phyloP scores from a whole-genome alignment of 805 yeast species.

The Saturnispora quitensis region DNA sequence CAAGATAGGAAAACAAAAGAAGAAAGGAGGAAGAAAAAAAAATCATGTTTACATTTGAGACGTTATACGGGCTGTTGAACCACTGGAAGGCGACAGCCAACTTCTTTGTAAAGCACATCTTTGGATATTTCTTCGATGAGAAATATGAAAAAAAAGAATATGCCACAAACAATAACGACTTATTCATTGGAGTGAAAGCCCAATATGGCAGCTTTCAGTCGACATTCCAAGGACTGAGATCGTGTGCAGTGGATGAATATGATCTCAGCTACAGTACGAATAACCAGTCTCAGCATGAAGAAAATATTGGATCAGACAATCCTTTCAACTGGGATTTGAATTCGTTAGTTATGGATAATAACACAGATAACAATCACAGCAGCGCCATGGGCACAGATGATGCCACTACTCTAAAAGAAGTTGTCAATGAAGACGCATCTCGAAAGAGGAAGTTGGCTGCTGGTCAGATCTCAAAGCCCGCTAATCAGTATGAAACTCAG shows the following conservation, averaged over 20 bases:
- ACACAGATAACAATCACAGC: background rate
- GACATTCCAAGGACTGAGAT: slow-evolving; percentile 3
- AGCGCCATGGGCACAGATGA: background rate
- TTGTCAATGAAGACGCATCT: background rate
- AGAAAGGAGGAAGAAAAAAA: background rate
- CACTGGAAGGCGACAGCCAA: background rate
- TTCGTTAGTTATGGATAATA: slow-evolving; percentile 12
- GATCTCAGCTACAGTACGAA: slow-evolving; percentile 21
- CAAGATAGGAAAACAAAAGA: too few species aligned
- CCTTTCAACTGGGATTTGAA: slow-evolving; percentile 26
- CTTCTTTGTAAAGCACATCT: background rate
- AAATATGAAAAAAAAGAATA: background rate
- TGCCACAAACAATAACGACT: background rate
- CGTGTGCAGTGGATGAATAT: slow-evolving; percentile 27
- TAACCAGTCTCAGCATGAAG: slow-evolving; percentile 5
- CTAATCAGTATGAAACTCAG: background rate
- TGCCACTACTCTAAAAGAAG: background rate
- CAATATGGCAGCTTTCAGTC: slow-evolving; percentile 2
- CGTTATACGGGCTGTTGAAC: background rate
- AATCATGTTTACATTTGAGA: slow-evolving; percentile 6
- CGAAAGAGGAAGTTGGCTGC: background rate
- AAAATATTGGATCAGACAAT: background rate
- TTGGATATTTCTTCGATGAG: background rate
- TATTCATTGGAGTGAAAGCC: background rate
- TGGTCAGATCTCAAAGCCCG: background rate